Evolutionary conservation across 2,329 filamentous ascomycete species (phyloP).

Genomic region (Alternaria brassicae): DNA sequence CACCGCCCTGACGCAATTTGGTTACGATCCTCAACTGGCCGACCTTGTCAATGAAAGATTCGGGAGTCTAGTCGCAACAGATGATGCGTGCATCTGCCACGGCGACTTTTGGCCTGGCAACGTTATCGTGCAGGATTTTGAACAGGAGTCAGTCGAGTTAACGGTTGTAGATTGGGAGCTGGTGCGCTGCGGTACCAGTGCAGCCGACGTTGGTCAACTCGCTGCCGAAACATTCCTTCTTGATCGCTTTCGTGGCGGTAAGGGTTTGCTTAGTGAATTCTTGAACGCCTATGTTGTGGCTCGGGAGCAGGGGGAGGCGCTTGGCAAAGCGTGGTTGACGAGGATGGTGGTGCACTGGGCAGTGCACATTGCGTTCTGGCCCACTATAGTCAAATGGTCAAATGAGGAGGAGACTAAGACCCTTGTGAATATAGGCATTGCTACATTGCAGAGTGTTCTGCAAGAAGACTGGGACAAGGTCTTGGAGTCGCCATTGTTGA

Average conservation of each 20-base stretch:
- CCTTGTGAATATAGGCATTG: slow-evolving; percentile 36
- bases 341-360: slow-evolving; percentile 46
- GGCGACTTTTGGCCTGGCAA: slow-evolving; percentile 53
- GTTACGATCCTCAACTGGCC: slow-evolving; percentile 34
- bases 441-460: slow-evolving; percentile 21
- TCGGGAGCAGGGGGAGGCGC: not conserved
- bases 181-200: slow-evolving; percentile 40
- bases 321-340: slow-evolving; percentile 31
- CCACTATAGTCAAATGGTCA: slow-evolving; percentile 41
- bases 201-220: slow-evolving; percentile 51
- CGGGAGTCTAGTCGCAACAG: slow-evolving; percentile 33
- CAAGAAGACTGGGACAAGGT: slow-evolving; percentile 32
- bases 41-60: slow-evolving; percentile 37
- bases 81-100: slow-evolving; percentile 47
- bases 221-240: slow-evolving; percentile 48
- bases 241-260: slow-evolving; percentile 42
- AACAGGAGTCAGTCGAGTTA: slow-evolving; percentile 13
- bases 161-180: slow-evolving; percentile 51
- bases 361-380: slow-evolving; percentile 48
- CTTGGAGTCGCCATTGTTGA: slow-evolving; percentile 17
- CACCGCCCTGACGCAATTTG: slow-evolving; percentile 28
- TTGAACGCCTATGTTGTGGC: slow-evolving; percentile 33
- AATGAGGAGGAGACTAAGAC: slow-evolving; percentile 31
- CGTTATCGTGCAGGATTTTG: slow-evolving; percentile 32
- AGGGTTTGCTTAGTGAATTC: slow-evolving; percentile 39